Percentiles rank a stretch among this genome's conserved stretches.
These are phyloP conservation scores for Pulveroboletus sp. DNA, from an alignment of 768 basidiomycete species.

Conservation along the genomic window DNA sequence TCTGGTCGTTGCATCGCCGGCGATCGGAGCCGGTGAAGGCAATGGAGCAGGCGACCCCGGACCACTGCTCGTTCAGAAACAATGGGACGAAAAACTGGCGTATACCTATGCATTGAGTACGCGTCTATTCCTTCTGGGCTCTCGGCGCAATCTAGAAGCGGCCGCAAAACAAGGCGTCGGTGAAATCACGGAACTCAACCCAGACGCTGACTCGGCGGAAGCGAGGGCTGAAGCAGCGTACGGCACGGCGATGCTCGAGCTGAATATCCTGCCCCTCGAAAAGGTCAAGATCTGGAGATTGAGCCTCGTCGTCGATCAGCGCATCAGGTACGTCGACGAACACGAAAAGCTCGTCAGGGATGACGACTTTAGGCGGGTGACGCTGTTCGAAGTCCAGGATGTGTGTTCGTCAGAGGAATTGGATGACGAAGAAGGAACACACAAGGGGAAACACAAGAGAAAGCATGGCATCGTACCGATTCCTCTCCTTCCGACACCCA, in stretches of 20 bases:
- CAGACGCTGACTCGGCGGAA: background rate
- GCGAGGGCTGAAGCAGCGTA: conserved; percentile 11
- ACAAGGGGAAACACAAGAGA: conserved; percentile 15
- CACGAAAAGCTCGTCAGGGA: background rate
- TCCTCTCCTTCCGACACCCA: conserved; percentile 28
- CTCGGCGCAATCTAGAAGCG: conserved; percentile 7
- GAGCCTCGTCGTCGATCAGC: conserved; percentile 66
- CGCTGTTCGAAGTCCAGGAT: conserved; percentile 21
- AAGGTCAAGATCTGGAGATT: conserved; percentile 84
- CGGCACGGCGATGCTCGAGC: conserved; percentile 69
- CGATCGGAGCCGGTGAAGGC: conserved; percentile 76
- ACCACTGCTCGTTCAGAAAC: conserved; percentile 77
- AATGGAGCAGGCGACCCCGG: conserved; percentile 48
- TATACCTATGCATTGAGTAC: conserved; percentile 78
- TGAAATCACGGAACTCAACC: background rate
- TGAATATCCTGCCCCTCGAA: conserved; percentile 80
- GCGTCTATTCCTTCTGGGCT: conserved; percentile 81
- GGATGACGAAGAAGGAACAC: conserved; percentile 3
- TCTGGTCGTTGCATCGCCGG: conserved; percentile 66
- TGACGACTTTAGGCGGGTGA: conserved; percentile 10
- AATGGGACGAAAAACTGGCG: conserved; percentile 87
- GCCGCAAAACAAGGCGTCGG: background rate
- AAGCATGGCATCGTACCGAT: conserved; percentile 2
- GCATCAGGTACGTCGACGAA: conserved; percentile 10
- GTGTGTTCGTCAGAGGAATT: conserved; percentile 12